phyloP scores from a whole-genome alignment of 2,329 filamentous ascomycete species.

The Alternaria sp. region DNA sequence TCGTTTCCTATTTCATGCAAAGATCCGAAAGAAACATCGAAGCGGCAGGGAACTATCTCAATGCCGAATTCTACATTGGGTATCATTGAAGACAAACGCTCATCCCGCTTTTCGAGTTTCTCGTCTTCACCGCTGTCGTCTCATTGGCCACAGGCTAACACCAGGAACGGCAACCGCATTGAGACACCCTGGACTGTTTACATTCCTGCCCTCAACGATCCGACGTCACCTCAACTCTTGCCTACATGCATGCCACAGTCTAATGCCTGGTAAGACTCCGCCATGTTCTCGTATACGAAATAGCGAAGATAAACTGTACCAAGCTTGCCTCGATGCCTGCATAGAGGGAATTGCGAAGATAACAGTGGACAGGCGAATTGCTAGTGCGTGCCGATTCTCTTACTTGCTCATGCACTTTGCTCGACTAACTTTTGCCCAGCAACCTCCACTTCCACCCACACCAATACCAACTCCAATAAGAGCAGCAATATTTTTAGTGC shows the following conservation, averaged over 20 bases:
- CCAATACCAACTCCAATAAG: background rate
- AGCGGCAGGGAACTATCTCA: background rate
- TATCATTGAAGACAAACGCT: background rate
- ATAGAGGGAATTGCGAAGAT: conserved; percentile 29
- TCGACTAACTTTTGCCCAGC: conserved; percentile 9
- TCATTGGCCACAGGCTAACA: background rate
- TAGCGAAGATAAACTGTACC: conserved; percentile 24
- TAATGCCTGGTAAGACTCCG: conserved; percentile 19
- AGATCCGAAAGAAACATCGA: background rate
- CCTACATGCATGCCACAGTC: background rate
- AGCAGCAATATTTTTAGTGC: background rate
- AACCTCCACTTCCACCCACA: conserved; percentile 6
- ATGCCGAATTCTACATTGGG: background rate
- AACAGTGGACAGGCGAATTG: conserved; percentile 11
- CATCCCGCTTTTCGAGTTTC: background rate
- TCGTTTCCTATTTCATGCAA: background rate
- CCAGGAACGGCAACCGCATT: background rate
- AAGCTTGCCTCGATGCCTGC: conserved; percentile 24
- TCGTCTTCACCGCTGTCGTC: background rate
- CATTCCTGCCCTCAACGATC: background rate
- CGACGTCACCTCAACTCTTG: conserved; percentile 1
- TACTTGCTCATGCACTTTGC: conserved; percentile 2
- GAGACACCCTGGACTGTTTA: background rate
- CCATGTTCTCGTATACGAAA: conserved; percentile 5
- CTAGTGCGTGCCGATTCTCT: conserved; percentile 11